Evolutionary conservation across 2,329 filamentous ascomycete species (phyloP).

Genomic region (Phyllachora maydis): DNA sequence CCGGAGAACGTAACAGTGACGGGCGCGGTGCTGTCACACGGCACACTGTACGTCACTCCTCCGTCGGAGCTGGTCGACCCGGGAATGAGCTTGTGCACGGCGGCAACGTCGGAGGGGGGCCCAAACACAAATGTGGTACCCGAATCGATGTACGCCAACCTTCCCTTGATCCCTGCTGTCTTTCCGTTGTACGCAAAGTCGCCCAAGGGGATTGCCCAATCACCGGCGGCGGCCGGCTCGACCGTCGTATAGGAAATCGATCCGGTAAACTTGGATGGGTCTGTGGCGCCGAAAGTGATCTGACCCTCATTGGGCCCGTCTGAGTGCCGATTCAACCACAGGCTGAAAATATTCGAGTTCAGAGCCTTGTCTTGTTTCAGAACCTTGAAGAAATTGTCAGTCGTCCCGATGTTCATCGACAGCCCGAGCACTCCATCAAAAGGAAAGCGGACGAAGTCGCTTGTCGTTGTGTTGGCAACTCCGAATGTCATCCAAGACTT

Average conservation of each 20-base stretch:
- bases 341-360: constrained; percentile 42
- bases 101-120: constrained; percentile 41
- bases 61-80: constrained; percentile 34
- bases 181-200: constrained; percentile 42
- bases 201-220: constrained; percentile 56
- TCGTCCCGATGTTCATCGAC: constrained; percentile 36
- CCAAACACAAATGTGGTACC: constrained; percentile 67
- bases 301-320: constrained; percentile 54
- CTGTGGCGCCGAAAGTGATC: constrained; percentile 53
- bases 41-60: constrained; percentile 46
- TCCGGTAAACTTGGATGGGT: constrained; percentile 46
- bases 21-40: constrained; percentile 42
- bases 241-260: constrained; percentile 45
- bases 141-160: constrained; percentile 58
- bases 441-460: constrained; percentile 57
- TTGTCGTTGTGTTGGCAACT: constrained; percentile 47
- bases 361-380: constrained; percentile 36
- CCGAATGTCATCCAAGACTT: constrained; percentile 48
- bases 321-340: constrained; percentile 45
- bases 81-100: constrained; percentile 47
- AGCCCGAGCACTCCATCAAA: constrained; percentile 79
- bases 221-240: constrained; percentile 19
- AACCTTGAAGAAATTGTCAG: constrained; percentile 46
- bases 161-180: constrained; percentile 27
- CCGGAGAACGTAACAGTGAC: constrained; percentile 50